A percentile compares a stretch with the other conserved stretches of the same genome.
Evolutionary conservation across 169 alveolate genomes (phyloP).

Genomic region (Plasmodium cynomolgi): DNA sequence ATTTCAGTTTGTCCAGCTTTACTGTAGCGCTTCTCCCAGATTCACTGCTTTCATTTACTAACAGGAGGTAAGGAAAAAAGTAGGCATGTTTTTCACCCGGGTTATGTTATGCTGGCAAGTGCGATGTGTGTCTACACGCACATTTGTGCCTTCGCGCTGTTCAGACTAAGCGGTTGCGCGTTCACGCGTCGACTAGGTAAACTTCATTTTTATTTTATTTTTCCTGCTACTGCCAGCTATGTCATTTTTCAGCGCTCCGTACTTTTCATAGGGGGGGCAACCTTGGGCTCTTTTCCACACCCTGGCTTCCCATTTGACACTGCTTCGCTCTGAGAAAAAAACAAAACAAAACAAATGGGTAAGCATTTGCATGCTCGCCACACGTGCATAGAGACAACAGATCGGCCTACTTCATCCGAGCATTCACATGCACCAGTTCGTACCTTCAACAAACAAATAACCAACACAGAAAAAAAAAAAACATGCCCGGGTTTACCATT

Average conservation of each 20-base stretch:
- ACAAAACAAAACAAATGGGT: not conserved
- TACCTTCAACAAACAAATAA: constrained; percentile 12
- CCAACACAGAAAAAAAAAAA: constrained; percentile 33
- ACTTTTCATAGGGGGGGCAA: not conserved
- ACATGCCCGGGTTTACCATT: constrained; percentile 39
- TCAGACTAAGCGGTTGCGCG: not conserved
- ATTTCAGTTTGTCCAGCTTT: constrained; percentile 20
- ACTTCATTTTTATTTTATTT: not conserved
- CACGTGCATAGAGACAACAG: not conserved
- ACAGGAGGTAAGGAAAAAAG: constrained; percentile 6
- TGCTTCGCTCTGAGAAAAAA: not conserved
- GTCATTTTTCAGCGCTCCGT: not conserved
- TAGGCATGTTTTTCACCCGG: not conserved
- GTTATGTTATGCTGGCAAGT: not conserved
- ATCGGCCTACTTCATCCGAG: not conserved
- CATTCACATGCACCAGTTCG: not conserved
- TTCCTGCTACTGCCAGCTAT: not conserved
- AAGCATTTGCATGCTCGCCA: not conserved
- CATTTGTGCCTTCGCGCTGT: not conserved
- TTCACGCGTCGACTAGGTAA: not conserved
- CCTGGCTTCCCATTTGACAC: constrained; percentile 1
- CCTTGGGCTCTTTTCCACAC: not conserved
- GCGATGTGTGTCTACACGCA: not conserved
- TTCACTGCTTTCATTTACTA: not conserved
- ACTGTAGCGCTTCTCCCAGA: not conserved